phyloP scores from a whole-genome alignment of 1,284 basidiomycete species.

The Ceraceosorus guamensis region DNA sequence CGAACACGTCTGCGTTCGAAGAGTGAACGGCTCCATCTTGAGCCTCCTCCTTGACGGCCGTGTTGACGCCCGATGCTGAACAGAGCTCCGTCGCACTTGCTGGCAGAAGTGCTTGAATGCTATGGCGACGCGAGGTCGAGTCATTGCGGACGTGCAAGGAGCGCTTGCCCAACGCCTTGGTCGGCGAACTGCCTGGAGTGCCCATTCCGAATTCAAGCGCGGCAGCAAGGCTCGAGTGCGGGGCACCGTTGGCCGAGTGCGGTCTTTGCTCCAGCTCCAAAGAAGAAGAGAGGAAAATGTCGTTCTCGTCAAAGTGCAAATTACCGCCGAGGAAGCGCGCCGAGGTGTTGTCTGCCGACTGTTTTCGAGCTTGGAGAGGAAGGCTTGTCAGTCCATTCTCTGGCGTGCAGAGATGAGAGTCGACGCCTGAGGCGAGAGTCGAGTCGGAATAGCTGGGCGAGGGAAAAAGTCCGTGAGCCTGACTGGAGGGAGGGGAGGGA shows the following conservation, averaged over 20 bases:
- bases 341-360: constrained; percentile 19
- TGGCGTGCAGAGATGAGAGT: constrained; percentile 24
- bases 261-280: no score
- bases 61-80: no score
- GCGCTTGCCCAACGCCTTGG: constrained; percentile 17
- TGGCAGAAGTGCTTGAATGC: constrained; percentile 31
- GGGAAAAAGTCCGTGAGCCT: constrained; percentile 16
- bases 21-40: constrained; percentile 7
- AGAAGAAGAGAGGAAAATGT: no score
- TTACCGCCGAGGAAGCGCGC: constrained; percentile 17
- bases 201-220: constrained; percentile 23
- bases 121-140: constrained; percentile 26
- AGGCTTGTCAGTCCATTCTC: constrained; percentile 14
- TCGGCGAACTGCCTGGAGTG: constrained; percentile 9
- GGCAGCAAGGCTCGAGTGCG: constrained; percentile 14
- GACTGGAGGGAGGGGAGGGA: neutral
- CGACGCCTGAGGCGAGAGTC: constrained; percentile 17
- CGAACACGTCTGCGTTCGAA: constrained; percentile 9
- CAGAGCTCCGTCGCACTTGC: no score
- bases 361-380: constrained; percentile 14
- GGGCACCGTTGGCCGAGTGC: neutral
- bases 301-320: neutral
- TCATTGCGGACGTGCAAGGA: constrained; percentile 18
- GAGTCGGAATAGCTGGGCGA: constrained; percentile 30
- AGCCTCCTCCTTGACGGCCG: no score